Conservation (phyloP, 176 grass and related monocot species). For the Musa itinerans region DNA sequence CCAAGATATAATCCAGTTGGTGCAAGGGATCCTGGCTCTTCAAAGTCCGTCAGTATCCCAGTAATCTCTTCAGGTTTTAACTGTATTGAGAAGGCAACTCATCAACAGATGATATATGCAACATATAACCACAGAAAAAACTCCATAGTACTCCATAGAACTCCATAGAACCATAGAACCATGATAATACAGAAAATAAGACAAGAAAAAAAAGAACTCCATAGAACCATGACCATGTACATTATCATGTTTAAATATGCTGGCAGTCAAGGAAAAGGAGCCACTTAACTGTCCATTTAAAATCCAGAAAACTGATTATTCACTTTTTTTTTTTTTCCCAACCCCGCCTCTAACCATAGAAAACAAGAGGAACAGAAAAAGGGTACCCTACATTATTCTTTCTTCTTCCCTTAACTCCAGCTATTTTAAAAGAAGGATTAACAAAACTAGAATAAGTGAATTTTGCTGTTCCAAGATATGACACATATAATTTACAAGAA, state of each 20-base stretch:
- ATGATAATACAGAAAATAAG: background rate
- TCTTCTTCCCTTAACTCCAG: no score
- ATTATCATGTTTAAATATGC: background rate
- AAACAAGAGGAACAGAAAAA: no score
- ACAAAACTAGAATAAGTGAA: no score
- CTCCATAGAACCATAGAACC: background rate
- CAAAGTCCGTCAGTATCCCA: background rate
- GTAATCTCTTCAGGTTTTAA: slow-evolving; percentile 5
- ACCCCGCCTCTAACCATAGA: no score
- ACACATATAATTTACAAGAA: no score
- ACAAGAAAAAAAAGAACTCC: no score
- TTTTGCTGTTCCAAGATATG: no score
- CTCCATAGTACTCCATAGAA: background rate
- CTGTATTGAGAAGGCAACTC: background rate
- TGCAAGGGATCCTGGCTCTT: slow-evolving; percentile 2
- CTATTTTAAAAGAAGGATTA: no score
- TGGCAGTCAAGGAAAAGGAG: background rate
- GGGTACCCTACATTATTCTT: no score
- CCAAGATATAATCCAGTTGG: slow-evolving; percentile 6
- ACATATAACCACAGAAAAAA: background rate
- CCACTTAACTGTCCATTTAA: no score
- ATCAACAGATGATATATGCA: background rate
- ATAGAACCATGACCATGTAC: background rate
- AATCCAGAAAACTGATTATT: no score
- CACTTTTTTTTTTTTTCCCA: no score